Evolutionary conservation across 2,329 filamentous ascomycete species (phyloP).

Genomic region (Chlorencoelia australis): DNA sequence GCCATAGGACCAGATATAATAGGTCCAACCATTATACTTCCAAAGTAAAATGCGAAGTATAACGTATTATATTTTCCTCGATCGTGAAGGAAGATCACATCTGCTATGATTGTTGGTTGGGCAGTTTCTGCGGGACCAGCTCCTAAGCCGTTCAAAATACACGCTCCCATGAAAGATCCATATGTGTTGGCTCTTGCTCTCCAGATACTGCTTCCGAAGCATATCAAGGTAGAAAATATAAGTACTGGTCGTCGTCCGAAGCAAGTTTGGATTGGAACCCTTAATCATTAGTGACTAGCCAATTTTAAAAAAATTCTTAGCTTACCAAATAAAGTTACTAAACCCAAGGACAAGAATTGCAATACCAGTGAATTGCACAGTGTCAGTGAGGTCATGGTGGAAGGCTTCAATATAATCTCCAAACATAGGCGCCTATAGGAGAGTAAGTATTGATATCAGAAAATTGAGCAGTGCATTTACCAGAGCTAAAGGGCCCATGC

Average conservation of each 20-base stretch:
- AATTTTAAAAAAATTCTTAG: constrained; percentile 4
- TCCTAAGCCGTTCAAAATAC: constrained; percentile 50
- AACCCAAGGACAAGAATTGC: constrained; percentile 38
- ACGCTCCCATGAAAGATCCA: constrained; percentile 53
- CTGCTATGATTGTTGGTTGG: constrained; percentile 52
- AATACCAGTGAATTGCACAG: constrained; percentile 39
- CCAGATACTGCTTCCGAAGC: constrained; percentile 37
- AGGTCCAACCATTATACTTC: constrained; percentile 47
- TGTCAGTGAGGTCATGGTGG: constrained; percentile 40
- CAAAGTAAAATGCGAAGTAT: constrained; percentile 55
- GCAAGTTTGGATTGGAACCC: constrained; percentile 36
- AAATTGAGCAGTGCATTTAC: constrained; percentile 14
- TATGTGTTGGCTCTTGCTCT: constrained; percentile 48
- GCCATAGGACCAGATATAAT: constrained; percentile 53
- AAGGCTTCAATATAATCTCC: constrained; percentile 45
- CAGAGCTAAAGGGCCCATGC: constrained; percentile 33
- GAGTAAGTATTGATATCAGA: background rate
- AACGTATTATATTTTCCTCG: constrained; percentile 43
- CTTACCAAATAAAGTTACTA: constrained; percentile 41
- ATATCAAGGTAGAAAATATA: constrained; percentile 35
- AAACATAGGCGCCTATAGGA: constrained; percentile 41
- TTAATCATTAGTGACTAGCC: constrained; percentile 3
- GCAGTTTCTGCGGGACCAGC: constrained; percentile 53
- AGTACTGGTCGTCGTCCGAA: constrained; percentile 39
- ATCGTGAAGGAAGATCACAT: constrained; percentile 55